Percentiles rank a stretch among this genome's conserved stretches.
These are phyloP conservation scores for Metschnikowia rubicola DNA, from an alignment of 805 yeast genomes.

Conservation along the genomic window DNA sequence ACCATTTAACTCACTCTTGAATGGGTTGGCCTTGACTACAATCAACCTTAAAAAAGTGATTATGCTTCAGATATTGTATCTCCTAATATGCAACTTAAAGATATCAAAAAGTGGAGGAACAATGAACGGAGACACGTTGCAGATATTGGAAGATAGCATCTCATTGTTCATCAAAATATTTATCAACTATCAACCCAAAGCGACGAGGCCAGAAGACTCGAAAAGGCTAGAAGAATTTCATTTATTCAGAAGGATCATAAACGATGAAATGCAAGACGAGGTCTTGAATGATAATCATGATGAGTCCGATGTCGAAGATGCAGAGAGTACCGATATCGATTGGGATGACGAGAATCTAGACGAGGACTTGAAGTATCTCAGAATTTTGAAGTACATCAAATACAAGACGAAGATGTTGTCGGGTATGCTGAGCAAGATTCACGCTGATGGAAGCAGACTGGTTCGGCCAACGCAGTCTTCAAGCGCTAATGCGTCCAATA, in stretches of 20 bases:
- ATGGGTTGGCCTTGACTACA: slow-evolving; percentile 41
- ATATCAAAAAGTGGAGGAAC: slow-evolving; percentile 27
- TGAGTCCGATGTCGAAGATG: slow-evolving; percentile 29
- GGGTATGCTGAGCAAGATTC: background rate
- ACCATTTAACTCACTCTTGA: slow-evolving; percentile 40
- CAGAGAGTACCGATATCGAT: slow-evolving; percentile 34
- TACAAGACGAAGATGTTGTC: slow-evolving; percentile 27
- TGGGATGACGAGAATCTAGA: slow-evolving; percentile 49
- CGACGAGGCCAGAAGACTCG: slow-evolving; percentile 17
- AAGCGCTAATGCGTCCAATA: no score
- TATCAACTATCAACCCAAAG: slow-evolving; percentile 35
- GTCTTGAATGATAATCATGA: slow-evolving; percentile 28
- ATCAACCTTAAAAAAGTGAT: slow-evolving; percentile 43
- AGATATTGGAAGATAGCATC: slow-evolving; percentile 19
- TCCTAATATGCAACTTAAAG: slow-evolving; percentile 39
- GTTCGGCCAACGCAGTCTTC: background rate
- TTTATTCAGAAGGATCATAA: slow-evolving; percentile 35
- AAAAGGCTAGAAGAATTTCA: slow-evolving; percentile 32
- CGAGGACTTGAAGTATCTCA: slow-evolving; percentile 43
- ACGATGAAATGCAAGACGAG: slow-evolving; percentile 38
- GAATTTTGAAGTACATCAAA: slow-evolving; percentile 39
- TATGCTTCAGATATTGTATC: slow-evolving; percentile 40
- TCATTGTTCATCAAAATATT: slow-evolving; percentile 35
- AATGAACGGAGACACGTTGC: slow-evolving; percentile 16
- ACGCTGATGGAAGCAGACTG: background rate